Conservation (phyloP, 2,329 filamentous ascomycete species). For the Colletotrichum trifolii region DNA sequence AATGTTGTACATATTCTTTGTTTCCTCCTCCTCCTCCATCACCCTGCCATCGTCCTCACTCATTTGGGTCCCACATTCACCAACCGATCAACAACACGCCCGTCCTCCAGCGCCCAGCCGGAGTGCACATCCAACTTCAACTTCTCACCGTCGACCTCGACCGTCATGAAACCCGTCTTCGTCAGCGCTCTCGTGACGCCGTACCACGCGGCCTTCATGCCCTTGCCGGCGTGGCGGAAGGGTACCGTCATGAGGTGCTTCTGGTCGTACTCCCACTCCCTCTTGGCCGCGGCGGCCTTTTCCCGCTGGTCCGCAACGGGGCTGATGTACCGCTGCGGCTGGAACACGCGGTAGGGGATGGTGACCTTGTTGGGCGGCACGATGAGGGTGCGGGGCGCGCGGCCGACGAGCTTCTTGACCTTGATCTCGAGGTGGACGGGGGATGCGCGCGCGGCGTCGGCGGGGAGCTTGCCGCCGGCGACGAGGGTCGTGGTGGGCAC, state of each 20-base stretch:
- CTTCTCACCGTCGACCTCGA: conserved; percentile 57
- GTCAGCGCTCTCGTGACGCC: conserved; percentile 63
- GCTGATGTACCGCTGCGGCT: conserved; percentile 30
- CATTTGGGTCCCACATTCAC: conserved; percentile 41
- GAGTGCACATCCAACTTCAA: conserved; percentile 69
- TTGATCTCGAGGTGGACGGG: conserved; percentile 64
- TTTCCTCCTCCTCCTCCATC: background rate
- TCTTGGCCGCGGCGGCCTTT: conserved; percentile 47
- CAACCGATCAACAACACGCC: conserved; percentile 67
- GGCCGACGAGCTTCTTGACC: conserved; percentile 61
- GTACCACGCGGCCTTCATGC: conserved; percentile 52
- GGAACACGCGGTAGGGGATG: conserved; percentile 50
- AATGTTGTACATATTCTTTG: conserved; percentile 2
- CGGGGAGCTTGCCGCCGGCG: conserved; percentile 21
- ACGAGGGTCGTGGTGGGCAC: conserved; percentile 51
- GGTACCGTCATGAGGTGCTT: conserved; percentile 67
- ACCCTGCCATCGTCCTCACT: background rate
- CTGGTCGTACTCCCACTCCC: conserved; percentile 62
- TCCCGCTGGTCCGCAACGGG: conserved; percentile 42
- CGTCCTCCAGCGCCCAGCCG: conserved; percentile 69
- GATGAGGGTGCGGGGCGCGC: conserved; percentile 56
- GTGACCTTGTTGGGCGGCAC: conserved; percentile 50
- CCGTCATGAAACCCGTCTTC: conserved; percentile 65
- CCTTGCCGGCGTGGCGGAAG: conserved; percentile 62
- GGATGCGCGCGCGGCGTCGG: background rate